Conservation (phyloP, 345 rosid genomes). For the Moricandia moricandioides region DNA sequence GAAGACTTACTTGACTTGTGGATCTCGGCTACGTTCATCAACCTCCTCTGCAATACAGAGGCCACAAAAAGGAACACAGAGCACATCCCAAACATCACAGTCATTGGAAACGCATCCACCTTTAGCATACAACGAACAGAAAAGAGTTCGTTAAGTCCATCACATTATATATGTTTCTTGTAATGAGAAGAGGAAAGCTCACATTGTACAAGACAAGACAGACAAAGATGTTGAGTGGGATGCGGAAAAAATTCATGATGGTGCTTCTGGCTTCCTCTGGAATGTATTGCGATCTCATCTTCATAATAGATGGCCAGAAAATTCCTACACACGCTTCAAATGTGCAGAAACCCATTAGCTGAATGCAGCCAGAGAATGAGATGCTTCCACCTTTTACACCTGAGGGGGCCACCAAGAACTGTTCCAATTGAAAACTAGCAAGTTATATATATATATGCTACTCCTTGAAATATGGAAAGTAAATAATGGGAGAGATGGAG, state of each 20-base stretch:
- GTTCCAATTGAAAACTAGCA: constrained; percentile 20
- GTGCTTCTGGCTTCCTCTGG: constrained; percentile 99
- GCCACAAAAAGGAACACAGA: constrained; percentile 84
- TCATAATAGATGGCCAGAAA: constrained; percentile 98
- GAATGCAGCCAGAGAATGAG: constrained; percentile 69
- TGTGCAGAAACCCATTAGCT: constrained; percentile 78
- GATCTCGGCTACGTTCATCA: constrained; percentile 60
- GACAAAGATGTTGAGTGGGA: constrained; percentile 94
- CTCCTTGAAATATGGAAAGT: not conserved
- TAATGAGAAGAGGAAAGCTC: constrained; percentile 26
- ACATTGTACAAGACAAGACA: constrained; percentile 87
- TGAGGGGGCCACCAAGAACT: constrained; percentile 76
- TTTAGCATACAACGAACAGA: constrained; percentile 27
- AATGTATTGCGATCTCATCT: constrained; percentile 95
- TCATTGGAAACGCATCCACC: constrained; percentile 81
- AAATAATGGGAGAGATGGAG: not conserved
- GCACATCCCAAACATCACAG: constrained; percentile 95
- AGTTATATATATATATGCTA: not conserved
- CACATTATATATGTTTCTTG: too few species aligned
- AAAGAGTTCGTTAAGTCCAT: not conserved
- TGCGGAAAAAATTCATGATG: constrained; percentile 93
- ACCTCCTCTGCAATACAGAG: constrained; percentile 68
- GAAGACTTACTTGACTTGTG: constrained; percentile 61
- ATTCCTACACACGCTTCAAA: constrained; percentile 92
- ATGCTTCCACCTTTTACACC: constrained; percentile 69